Percentiles rank a stretch among this genome's conserved stretches.
These are phyloP conservation scores for Paraphoma sp. DNA, from an alignment of 2,329 filamentous ascomycete species.

Conservation along the genomic window DNA sequence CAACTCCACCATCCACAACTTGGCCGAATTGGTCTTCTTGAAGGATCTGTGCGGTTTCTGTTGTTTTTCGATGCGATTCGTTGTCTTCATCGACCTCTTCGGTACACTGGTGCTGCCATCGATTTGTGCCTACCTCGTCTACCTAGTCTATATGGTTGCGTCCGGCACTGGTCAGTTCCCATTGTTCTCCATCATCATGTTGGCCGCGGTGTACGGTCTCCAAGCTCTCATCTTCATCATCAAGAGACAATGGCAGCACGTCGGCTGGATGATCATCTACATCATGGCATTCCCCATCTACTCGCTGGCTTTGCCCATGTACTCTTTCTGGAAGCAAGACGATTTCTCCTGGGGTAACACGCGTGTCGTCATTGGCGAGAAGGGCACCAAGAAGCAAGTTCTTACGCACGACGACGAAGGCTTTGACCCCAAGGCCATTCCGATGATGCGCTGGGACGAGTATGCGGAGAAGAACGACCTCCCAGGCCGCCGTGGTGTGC, in stretches of 20 bases:
- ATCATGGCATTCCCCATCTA: constrained; percentile 94
- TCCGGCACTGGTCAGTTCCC: constrained; percentile 77
- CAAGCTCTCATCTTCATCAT: constrained; percentile 96
- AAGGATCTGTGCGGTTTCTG: constrained; percentile 98
- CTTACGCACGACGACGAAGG: constrained; percentile 80
- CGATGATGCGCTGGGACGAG: constrained; percentile 96
- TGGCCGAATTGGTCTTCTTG: constrained; percentile 87
- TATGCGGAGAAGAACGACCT: constrained; percentile 87
- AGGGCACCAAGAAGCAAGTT: constrained; percentile 81
- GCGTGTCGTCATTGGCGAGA: constrained; percentile 93
- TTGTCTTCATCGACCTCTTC: constrained; percentile 92
- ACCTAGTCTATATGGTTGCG: constrained; percentile 82
- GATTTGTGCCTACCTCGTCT: constrained; percentile 84
- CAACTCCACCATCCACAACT: constrained; percentile 97
- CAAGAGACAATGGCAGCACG: constrained; percentile 96
- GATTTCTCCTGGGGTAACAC: constrained; percentile 99
- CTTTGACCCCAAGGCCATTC: constrained; percentile 92
- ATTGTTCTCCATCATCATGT: constrained; percentile 83
- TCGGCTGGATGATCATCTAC: constrained; percentile 99
- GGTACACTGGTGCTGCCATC: constrained; percentile 92
- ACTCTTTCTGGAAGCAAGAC: constrained; percentile 99
- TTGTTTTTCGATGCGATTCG: constrained; percentile 96
- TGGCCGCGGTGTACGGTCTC: constrained; percentile 91
- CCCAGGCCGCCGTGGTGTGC: constrained; percentile 82
- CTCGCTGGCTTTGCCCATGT: constrained; percentile 87